A percentile compares a stretch with the other conserved stretches of the same genome.
These are phyloP conservation scores for Kwoniella newhampshirensis DNA, from an alignment of 768 basidiomycete species.

Conservation along the genomic window DNA sequence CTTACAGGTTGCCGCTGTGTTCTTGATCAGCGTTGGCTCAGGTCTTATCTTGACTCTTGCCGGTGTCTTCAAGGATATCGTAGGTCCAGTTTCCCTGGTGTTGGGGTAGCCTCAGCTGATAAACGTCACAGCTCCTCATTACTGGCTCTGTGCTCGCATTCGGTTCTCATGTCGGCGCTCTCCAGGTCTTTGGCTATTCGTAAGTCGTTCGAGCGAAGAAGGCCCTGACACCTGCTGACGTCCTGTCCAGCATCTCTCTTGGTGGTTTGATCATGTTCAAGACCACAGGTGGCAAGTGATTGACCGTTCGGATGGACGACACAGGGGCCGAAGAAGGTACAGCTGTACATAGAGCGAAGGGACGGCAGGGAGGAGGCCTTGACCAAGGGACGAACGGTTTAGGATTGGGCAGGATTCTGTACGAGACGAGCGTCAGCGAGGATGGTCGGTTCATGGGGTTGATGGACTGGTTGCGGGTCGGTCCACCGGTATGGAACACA, in stretches of 20 bases:
- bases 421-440: no score
- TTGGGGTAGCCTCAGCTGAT: not conserved
- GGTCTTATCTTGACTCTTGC: constrained; percentile 82
- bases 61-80: constrained; percentile 79
- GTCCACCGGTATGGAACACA: no score
- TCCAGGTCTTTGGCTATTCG: constrained; percentile 74
- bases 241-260: constrained; percentile 71
- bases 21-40: constrained; percentile 83
- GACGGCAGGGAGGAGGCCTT: no score
- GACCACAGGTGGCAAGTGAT: constrained; percentile 57
- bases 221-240: constrained; percentile 3
- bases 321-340: no score
- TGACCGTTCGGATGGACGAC: no score
- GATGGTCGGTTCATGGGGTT: no score
- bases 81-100: constrained; percentile 21
- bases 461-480: no score
- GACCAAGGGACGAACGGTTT: no score
- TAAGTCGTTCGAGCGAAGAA: constrained; percentile 20
- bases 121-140: constrained; percentile 67
- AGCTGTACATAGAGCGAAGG: no score
- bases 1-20: constrained; percentile 74
- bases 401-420: no score
- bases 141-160: constrained; percentile 85
- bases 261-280: constrained; percentile 82
- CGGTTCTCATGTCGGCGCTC: constrained; percentile 70